Evolutionary conservation across 805 yeast genomes (phyloP).

Genomic region (Blastobotrys terrestris): DNA sequence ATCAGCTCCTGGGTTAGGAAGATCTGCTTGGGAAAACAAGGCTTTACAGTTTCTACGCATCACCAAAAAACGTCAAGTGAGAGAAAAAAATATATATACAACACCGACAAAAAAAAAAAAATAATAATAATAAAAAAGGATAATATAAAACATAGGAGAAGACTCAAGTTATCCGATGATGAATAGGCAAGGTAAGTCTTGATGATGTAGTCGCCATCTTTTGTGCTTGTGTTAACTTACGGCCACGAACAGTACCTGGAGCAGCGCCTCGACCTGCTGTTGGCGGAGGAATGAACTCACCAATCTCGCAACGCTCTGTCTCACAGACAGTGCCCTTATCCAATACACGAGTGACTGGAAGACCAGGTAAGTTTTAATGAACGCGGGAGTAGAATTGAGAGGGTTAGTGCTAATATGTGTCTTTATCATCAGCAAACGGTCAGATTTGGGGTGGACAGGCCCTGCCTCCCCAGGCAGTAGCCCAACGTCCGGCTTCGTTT

Average conservation of each 20-base stretch:
- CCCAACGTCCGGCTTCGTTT: constrained; percentile 4
- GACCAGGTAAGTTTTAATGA: constrained; percentile 2
- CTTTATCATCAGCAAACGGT: constrained; percentile 5
- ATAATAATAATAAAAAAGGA: too few species aligned
- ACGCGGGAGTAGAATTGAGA: too few species aligned
- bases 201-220: background rate
- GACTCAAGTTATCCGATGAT: too few species aligned
- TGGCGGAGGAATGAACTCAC: background rate
- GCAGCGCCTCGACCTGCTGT: background rate
- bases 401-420: too few species aligned
- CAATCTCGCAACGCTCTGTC: constrained; percentile 2
- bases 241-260: constrained; percentile 4
- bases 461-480: constrained; percentile 1
- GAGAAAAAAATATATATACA: too few species aligned
- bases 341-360: background rate
- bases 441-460: constrained; percentile 3
- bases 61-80: background rate
- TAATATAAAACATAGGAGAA: too few species aligned
- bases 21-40: background rate
- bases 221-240: background rate
- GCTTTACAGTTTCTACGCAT: background rate
- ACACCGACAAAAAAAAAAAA: too few species aligned
- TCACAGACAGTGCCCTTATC: constrained; percentile 4
- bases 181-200: constrained; percentile 12
- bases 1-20: constrained; percentile 3